Conservation (phyloP, 192 early-diverging fungal species). For the Linnemannia hyalina region DNA sequence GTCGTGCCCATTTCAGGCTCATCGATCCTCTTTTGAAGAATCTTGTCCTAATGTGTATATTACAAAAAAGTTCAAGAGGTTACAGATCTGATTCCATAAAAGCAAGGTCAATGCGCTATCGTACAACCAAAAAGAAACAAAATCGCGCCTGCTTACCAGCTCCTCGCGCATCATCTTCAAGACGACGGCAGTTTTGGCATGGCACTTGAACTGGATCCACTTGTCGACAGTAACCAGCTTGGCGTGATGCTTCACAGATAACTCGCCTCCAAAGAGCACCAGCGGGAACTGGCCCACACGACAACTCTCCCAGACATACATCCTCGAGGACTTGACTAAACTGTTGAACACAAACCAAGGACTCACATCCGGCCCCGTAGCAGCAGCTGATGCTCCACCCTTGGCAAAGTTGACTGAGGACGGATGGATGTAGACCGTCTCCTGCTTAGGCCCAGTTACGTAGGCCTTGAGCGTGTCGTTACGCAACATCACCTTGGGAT, state of each 20-base stretch:
- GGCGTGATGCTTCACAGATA: constrained; percentile 63
- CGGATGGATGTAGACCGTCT: constrained; percentile 82
- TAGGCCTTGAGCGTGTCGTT: constrained; percentile 52
- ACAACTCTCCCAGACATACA: constrained; percentile 66
- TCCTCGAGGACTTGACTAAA: constrained; percentile 61
- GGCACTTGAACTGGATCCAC: constrained; percentile 67
- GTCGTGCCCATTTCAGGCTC: constrained; percentile 46
- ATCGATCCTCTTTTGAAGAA: constrained; percentile 53
- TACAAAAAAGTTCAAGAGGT: background rate
- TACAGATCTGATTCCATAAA: background rate
- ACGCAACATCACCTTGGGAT: constrained; percentile 77
- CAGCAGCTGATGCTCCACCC: constrained; percentile 28
- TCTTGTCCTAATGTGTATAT: constrained; percentile 33
- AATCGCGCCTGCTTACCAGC: constrained; percentile 42
- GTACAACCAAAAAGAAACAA: background rate
- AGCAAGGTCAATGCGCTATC: background rate
- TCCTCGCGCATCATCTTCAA: constrained; percentile 65
- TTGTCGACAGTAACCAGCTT: constrained; percentile 59
- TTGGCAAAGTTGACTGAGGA: constrained; percentile 75
- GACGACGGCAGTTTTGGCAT: constrained; percentile 64
- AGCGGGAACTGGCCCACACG: constrained; percentile 58
- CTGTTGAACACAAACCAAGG: constrained; percentile 66
- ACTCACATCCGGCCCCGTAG: constrained; percentile 26
- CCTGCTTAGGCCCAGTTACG: constrained; percentile 58
- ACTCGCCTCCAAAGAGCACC: constrained; percentile 63